phyloP scores from a whole-genome alignment of 495 filamentous ascomycete genomes.

The Thozetella sp. region DNA sequence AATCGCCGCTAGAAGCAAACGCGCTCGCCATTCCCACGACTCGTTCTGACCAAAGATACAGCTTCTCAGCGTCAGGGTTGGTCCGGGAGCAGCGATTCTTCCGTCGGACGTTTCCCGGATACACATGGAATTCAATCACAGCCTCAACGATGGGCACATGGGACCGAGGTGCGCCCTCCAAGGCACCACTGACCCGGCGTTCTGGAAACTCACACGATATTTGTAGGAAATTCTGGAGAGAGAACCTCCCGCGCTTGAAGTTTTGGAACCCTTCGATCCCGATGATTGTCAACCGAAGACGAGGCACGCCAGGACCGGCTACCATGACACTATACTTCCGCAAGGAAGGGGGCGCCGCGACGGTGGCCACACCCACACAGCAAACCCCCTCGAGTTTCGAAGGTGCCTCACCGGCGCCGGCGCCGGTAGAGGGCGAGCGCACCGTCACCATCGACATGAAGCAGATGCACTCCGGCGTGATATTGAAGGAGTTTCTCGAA shows the following conservation, averaged over 20 bases:
- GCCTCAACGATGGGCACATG: slow-evolving; percentile 69
- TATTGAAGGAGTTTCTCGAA: slow-evolving; percentile 67
- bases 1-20: slow-evolving; percentile 8
- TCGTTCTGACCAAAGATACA: slow-evolving; percentile 31
- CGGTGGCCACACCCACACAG: slow-evolving; percentile 21
- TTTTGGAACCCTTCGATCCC: slow-evolving; percentile 87
- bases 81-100: slow-evolving; percentile 80
- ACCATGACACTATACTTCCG: slow-evolving; percentile 76
- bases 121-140: slow-evolving; percentile 76
- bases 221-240: slow-evolving; percentile 81
- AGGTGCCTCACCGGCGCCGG: slow-evolving; percentile 36
- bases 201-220: not conserved
- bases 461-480: slow-evolving; percentile 58
- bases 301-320: slow-evolving; percentile 58
- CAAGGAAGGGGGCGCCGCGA: slow-evolving; percentile 26
- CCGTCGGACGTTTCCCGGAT: slow-evolving; percentile 80
- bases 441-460: slow-evolving; percentile 65
- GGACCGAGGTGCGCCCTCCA: slow-evolving; percentile 67
- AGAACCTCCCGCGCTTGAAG: slow-evolving; percentile 82
- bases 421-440: slow-evolving; percentile 42
- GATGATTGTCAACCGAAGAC: slow-evolving; percentile 76
- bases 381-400: slow-evolving; percentile 32
- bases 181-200: not conserved
- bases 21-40: slow-evolving; percentile 11
- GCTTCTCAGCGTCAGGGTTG: slow-evolving; percentile 72